Evolutionary conservation across 768 basidiomycete species (phyloP).

Genomic region (Cystobasidium ongulense): DNA sequence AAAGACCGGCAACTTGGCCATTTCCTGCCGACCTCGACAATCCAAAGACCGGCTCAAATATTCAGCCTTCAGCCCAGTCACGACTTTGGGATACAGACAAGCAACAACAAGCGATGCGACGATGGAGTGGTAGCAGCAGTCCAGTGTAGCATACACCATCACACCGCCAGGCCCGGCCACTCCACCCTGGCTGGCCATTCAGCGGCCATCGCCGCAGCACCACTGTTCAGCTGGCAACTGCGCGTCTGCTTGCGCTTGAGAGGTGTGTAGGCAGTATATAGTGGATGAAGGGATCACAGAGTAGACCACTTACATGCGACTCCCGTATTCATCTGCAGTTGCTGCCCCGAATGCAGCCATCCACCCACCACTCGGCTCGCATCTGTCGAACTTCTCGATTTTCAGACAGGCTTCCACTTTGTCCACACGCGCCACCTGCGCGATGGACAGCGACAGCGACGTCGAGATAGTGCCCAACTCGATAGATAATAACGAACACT

Average conservation of each 20-base stretch:
- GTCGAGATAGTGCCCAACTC: constrained; percentile 3
- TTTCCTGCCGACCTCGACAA: neutral
- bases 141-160: no score
- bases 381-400: no score
- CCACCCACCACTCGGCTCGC: no score
- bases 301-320: neutral
- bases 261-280: neutral
- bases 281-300: no score
- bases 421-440: neutral
- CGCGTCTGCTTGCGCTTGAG: neutral
- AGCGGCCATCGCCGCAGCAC: neutral
- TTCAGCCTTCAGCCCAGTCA: no score
- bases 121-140: no score
- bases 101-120: no score
- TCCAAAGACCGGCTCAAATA: constrained; percentile 1
- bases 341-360: neutral
- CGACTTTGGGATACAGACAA: no score
- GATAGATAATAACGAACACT: neutral
- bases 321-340: neutral
- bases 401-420: neutral
- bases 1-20: neutral
- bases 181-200: neutral
- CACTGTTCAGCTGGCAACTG: neutral
- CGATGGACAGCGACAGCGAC: constrained; percentile 14
- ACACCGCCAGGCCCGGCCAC: no score